Percentiles rank a stretch among this genome's conserved stretches.
Evolutionary conservation across 139 green algal genomes (phyloP).

Genomic region (Coccomyxa sp.): DNA sequence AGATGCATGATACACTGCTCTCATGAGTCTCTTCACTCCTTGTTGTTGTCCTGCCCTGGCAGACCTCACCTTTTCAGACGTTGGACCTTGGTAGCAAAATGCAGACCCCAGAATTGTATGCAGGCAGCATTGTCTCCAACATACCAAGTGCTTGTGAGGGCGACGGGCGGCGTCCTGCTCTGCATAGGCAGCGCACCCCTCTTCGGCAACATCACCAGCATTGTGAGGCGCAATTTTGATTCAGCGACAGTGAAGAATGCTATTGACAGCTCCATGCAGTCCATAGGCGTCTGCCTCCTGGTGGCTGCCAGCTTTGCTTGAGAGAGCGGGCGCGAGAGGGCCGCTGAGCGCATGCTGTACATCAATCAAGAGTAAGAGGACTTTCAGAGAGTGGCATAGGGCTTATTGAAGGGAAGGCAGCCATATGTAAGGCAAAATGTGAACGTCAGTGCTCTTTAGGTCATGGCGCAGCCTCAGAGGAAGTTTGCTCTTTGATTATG

Average conservation of each 20-base stretch:
- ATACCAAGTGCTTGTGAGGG: not conserved
- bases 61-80: not conserved
- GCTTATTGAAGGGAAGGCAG: too few species aligned
- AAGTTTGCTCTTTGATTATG: too few species aligned
- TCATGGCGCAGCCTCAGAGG: too few species aligned
- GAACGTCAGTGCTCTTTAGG: too few species aligned
- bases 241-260: constrained; percentile 7
- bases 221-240: constrained; percentile 19
- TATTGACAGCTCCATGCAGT: constrained; percentile 27
- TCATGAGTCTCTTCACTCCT: not conserved
- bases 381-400: too few species aligned
- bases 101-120: not conserved
- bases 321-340: too few species aligned
- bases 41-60: too few species aligned
- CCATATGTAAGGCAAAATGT: too few species aligned
- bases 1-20: not conserved
- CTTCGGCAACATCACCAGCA: not conserved
- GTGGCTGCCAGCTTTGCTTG: constrained; percentile 24
- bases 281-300: constrained; percentile 33
- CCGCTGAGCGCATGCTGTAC: too few species aligned
- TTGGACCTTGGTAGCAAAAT: not conserved
- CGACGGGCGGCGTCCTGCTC: not conserved
- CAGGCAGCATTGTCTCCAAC: not conserved
- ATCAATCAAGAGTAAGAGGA: too few species aligned
- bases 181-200: not conserved